These are phyloP conservation scores for Bassia scoparia DNA, from an alignment of 148 eudicot species.

Conservation along the genomic window DNA sequence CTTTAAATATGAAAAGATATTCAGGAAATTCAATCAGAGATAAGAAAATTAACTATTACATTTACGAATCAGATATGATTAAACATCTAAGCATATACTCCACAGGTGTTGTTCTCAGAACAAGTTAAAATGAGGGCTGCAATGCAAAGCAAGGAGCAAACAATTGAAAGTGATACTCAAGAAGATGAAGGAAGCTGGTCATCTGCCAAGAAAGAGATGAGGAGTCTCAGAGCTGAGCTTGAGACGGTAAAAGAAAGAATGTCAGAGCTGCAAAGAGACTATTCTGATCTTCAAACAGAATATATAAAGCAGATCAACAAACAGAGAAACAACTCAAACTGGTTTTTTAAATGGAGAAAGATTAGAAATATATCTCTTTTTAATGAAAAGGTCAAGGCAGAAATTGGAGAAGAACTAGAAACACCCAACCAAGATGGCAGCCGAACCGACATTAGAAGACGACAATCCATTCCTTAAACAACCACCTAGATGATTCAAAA, in stretches of 20 bases:
- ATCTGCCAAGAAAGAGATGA: constrained; percentile 52
- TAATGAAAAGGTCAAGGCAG: constrained; percentile 35
- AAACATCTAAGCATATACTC: neutral
- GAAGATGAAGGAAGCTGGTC: constrained; percentile 40
- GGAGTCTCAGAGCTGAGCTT: constrained; percentile 45
- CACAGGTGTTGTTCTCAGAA: constrained; percentile 67
- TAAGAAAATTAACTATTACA: too few relatives aligned
- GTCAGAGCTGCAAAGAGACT: constrained; percentile 53
- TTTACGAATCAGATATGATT: neutral
- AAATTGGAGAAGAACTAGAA: constrained; percentile 28
- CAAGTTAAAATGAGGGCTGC: constrained; percentile 60
- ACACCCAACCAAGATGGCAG: constrained; percentile 20
- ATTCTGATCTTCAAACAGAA: constrained; percentile 54
- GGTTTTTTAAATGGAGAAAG: constrained; percentile 55
- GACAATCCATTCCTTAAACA: constrained; percentile 43
- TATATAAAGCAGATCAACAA: constrained; percentile 38
- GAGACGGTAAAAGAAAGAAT: constrained; percentile 46
- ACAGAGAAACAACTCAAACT: constrained; percentile 38
- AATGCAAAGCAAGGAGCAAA: constrained; percentile 44
- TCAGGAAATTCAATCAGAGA: too few relatives aligned
- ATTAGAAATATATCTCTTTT: constrained; percentile 37
- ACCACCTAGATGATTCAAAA: neutral
- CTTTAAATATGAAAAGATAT: too few relatives aligned
- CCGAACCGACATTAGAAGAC: constrained; percentile 25
- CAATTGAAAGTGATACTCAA: constrained; percentile 26